Base-by-base conservation (phyloP, 768 basidiomycete genomes). In the Leccinum obscurum region DNA sequence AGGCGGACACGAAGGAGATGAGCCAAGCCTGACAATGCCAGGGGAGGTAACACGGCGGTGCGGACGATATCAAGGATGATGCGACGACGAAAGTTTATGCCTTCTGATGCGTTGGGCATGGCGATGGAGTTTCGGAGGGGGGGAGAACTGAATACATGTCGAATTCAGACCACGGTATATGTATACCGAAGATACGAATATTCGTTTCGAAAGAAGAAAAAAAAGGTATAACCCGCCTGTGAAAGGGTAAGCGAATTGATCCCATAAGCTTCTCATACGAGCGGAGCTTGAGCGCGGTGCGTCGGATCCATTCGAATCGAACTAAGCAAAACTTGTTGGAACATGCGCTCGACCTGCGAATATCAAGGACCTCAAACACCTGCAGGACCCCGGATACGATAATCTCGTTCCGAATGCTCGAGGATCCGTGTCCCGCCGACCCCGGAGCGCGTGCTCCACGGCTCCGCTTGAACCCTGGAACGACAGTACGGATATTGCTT, bases 1-100 rank as follows among this genome's bases (percentile, higher is more conserved):
- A 83, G 67, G 13, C 51, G 70, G 35, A 68, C 41, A n/a, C 60
- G 66, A 52, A 70, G 62, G 60, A 76, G 32, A 14, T 68, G 68
- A 24, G 77, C 66, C 39, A 70, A 26, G 13, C 70, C 32, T 8
- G 70, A 75, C 48, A 85, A 69, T 5, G 70, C 60, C 20, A 78
- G 34, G 15, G 75, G 77, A 58, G 85, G 85, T 0, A 80, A 63
- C 20, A 78, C 68, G 22, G 82, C 34, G 24, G 77, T 72, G 14
- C 70, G 75, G 41, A 71, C 66, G 35, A 87, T 65, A 66, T 87
- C 86, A 46, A 68, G 67, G 57, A 81, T 66, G 56, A 87, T 75
- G 39, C 86, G 78, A 13, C 76, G 66, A 48, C 85, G 84, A 69
- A 85, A 86, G 66, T 63, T 58, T 24, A 24, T 26, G 34, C 37